A percentile compares a stretch with the other conserved stretches of the same genome.
Conservation (phyloP, 2,329 filamentous ascomycete genomes). For the Colletotrichum zoysiae region DNA sequence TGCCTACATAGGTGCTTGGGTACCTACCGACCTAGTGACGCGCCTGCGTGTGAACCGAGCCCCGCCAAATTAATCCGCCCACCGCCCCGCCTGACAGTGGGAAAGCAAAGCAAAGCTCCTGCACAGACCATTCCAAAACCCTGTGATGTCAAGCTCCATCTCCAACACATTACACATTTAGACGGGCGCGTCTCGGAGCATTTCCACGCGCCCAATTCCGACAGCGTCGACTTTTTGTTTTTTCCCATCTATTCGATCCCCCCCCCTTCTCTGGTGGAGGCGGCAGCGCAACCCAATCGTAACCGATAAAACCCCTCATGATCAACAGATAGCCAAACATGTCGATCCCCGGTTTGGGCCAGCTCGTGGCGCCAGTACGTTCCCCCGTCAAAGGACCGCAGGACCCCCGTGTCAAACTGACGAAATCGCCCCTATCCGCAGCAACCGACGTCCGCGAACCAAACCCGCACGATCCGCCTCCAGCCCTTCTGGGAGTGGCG, state of each 20-base stretch:
- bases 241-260: background rate
- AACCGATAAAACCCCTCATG: conserved; percentile 7
- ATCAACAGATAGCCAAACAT: conserved; percentile 56
- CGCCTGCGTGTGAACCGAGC: conserved; percentile 10
- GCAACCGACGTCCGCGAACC: conserved; percentile 52
- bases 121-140: conserved; percentile 16
- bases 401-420: background rate
- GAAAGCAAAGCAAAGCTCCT: conserved; percentile 12
- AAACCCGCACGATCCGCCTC: conserved; percentile 65
- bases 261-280: background rate
- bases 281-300: background rate
- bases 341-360: conserved; percentile 81
- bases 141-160: conserved; percentile 35
- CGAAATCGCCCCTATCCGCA: conserved; percentile 19
- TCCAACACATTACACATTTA: no score
- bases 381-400: background rate
- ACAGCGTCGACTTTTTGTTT: background rate
- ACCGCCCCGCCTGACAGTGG: background rate
- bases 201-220: conserved; percentile 17
- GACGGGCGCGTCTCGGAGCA: conserved; percentile 13
- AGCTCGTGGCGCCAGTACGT: conserved; percentile 72
- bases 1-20: no score
- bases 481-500: conserved; percentile 80
- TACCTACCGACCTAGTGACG: conserved; percentile 9
- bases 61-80: conserved; percentile 29